Evolutionary conservation across 1,284 basidiomycete species (phyloP).

Genomic region (Ustilago tritici): DNA sequence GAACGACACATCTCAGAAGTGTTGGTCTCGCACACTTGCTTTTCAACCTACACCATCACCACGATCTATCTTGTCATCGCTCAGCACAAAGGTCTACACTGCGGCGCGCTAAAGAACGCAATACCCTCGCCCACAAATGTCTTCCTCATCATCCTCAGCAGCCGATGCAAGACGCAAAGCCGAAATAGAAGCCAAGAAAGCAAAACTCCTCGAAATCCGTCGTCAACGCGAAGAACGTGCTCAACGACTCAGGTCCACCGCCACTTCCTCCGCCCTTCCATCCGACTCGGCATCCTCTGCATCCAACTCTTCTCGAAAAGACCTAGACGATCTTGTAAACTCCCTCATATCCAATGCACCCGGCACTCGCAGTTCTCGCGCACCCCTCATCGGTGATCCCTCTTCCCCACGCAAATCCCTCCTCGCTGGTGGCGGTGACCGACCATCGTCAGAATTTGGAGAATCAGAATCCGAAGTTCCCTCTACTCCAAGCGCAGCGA

Average conservation of each 20-base stretch:
- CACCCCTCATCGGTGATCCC: constrained; percentile 19
- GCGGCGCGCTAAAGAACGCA: no score
- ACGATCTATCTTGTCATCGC: no score
- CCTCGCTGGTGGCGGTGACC: constrained; percentile 16
- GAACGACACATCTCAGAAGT: background rate
- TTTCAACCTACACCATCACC: background rate
- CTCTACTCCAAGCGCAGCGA: constrained; percentile 24
- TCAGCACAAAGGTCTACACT: background rate
- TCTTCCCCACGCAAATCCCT: constrained; percentile 38
- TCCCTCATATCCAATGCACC: constrained; percentile 44
- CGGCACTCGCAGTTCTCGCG: constrained; percentile 18
- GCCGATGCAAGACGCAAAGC: constrained; percentile 73
- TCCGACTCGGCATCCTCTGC: constrained; percentile 10
- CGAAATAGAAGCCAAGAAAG: constrained; percentile 91
- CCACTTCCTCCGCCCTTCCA: constrained; percentile 20
- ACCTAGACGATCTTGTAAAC: constrained; percentile 66
- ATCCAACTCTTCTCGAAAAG: constrained; percentile 43
- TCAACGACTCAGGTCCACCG: constrained; percentile 37
- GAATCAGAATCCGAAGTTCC: constrained; percentile 44
- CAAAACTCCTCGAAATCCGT: constrained; percentile 85
- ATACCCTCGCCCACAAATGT: constrained; percentile 7
- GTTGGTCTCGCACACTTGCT: background rate
- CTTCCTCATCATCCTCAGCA: constrained; percentile 29
- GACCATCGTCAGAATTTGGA: constrained; percentile 44
- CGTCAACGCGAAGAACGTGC: constrained; percentile 78